Base-by-base conservation (phyloP, 805 yeast genomes). In the Candida oleophila region DNA sequence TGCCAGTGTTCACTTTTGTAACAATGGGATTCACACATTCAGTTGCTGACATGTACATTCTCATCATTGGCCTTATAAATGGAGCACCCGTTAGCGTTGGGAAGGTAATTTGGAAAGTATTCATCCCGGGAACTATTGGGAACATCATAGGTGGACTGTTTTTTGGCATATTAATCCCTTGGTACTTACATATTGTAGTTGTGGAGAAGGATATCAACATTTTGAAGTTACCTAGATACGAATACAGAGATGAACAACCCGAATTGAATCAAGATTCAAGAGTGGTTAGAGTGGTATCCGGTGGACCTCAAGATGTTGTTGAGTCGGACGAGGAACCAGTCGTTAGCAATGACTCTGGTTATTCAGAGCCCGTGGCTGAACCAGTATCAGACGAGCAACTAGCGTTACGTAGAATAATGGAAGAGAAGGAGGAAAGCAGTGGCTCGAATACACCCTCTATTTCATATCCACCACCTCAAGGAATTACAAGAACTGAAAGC, bases 1-100 rank as follows among this genome's bases (percentile, higher is more conserved):
- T 87, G 18, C 96, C 96, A 0, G 73, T 87, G 14, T 85, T 86
- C 62, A 81, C 91, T 0, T 86, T 88, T 63, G 94, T 86, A n/a
- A 56, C 83, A 1, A 71, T 83, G 72, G 94, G 95, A 0, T 88
- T 82, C 64, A 81, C 88, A 2, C 95, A 88, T 59, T 81, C 82
- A 1, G 89, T 88, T 7, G 96, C 95, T 0, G 96, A 88, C 61
- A 86, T 88, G 94, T 83, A 73, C 53, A 53, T 85, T 45, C 60
- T 84, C 3, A 80, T 83, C 7, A 78, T 81, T 51, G 95, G 88
- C 0, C 64, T 86, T 59, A 71, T 87, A 41, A 85, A 85, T 62
- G 80, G 83, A 14, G 86, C 88, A 1, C 75, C 80, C 2, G 68
- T 83, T 7, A 69, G 84, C 0, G 88, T 85, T 33, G 87, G 83